phyloP scores from a whole-genome alignment of 768 basidiomycete genomes.

The Termitomyces sp. region DNA sequence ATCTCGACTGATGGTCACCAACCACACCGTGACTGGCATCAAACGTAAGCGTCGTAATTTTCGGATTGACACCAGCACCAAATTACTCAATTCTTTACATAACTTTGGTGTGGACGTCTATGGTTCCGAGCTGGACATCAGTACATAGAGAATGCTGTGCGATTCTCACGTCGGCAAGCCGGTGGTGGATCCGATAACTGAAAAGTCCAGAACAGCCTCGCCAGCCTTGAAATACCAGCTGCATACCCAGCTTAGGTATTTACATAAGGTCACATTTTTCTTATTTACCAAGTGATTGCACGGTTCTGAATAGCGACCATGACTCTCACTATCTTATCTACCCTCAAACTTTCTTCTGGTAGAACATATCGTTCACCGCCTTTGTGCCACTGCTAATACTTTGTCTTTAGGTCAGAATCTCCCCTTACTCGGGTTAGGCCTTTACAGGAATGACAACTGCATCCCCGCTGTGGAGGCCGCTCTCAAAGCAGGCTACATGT shows the following conservation, averaged over 20 bases:
- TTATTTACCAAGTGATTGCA: neutral
- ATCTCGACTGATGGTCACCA: too few species aligned
- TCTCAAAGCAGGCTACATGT: conserved; percentile 61
- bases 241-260: too few species aligned
- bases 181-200: too few species aligned
- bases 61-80: too few species aligned
- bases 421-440: conserved; percentile 66
- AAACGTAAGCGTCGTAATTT: too few species aligned
- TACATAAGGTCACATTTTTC: neutral
- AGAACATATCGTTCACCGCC: neutral
- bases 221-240: too few species aligned
- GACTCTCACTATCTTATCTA: conserved; percentile 4
- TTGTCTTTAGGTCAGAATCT: conserved; percentile 42
- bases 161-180: neutral
- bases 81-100: too few species aligned
- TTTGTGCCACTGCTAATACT: neutral
- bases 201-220: neutral
- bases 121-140: too few species aligned
- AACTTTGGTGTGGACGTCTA: too few species aligned
- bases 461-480: conserved; percentile 55
- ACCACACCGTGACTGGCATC: too few species aligned
- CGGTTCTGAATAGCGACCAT: neutral
- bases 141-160: neutral
- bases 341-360: conserved; percentile 13
- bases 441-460: conserved; percentile 61